A percentile compares a stretch with the other conserved stretches of the same genome.
Conservation (phyloP, 179 eudicot species). For the Heliamphora pulchella region DNA sequence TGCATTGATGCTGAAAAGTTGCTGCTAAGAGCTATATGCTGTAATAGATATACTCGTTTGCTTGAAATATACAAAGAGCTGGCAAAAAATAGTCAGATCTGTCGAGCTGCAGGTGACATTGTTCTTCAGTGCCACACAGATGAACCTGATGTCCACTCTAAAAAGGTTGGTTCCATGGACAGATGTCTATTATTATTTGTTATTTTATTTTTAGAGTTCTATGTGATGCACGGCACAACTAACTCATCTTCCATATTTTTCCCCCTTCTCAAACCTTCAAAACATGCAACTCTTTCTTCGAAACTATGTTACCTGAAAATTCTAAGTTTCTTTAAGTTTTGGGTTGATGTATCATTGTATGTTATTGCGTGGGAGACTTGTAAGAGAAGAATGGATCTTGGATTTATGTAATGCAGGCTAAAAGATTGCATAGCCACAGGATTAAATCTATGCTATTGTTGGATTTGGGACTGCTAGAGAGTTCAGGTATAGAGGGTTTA, state of each 20-base stretch:
- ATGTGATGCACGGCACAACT: background rate
- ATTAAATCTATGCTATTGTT: background rate
- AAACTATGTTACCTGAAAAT: background rate
- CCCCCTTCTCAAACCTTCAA: background rate
- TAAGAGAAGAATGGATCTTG: background rate
- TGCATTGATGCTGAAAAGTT: conserved; percentile 90
- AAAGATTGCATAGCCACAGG: background rate
- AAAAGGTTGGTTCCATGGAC: conserved; percentile 43
- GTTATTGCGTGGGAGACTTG: background rate
- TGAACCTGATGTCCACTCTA: conserved; percentile 34
- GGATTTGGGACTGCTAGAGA: background rate
- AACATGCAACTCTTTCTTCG: background rate
- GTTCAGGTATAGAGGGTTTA: background rate
- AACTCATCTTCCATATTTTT: conserved; percentile 4
- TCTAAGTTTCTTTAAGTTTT: background rate
- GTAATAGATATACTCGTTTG: conserved; percentile 83
- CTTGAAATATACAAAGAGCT: conserved; percentile 84
- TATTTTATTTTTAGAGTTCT: background rate
- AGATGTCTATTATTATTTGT: conserved; percentile 1
- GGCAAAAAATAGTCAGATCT: conserved; percentile 55
- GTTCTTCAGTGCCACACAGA: conserved; percentile 44
- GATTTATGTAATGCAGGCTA: background rate
- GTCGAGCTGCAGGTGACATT: conserved; percentile 61
- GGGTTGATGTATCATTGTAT: background rate
- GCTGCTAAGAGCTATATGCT: conserved; percentile 73